A percentile compares a stretch with the other conserved stretches of the same genome.
Evolutionary conservation across 2,329 filamentous ascomycete genomes (phyloP).

Genomic region (Penicillium sp.): DNA sequence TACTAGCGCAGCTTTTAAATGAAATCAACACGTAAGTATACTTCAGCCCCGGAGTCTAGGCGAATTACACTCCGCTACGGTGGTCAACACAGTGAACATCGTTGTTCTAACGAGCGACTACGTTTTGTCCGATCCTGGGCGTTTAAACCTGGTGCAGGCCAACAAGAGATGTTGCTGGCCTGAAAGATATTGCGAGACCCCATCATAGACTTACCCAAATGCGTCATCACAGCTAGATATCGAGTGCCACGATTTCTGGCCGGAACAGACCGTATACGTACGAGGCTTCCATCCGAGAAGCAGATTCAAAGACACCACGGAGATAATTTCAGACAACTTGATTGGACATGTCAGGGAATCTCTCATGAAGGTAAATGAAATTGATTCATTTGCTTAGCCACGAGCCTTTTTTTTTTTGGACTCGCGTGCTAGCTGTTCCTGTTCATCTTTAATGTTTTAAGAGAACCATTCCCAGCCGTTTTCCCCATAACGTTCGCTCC

Average conservation of each 20-base stretch:
- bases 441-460: constrained; percentile 34
- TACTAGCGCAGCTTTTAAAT: background rate
- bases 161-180: background rate
- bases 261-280: background rate
- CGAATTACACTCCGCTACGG: background rate
- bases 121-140: background rate
- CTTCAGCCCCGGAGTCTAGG: background rate
- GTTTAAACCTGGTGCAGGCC: background rate
- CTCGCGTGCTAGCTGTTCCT: constrained; percentile 32
- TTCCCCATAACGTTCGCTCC: constrained; percentile 37
- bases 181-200: background rate
- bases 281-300: background rate
- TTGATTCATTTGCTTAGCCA: constrained; percentile 36
- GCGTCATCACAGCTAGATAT: background rate
- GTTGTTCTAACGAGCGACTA: background rate
- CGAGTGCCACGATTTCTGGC: background rate
- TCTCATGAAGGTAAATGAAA: constrained; percentile 31
- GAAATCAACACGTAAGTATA: background rate
- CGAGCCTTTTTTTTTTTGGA: constrained; percentile 22
- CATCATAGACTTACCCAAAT: background rate
- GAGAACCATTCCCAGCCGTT: constrained; percentile 37
- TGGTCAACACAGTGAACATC: background rate
- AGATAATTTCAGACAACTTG: constrained; percentile 8
- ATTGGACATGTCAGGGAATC: constrained; percentile 19
- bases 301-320: background rate